Percentiles rank a stretch among this genome's conserved stretches.
These are phyloP conservation scores for Lepiota brunneoincarnata DNA, from an alignment of 768 basidiomycete species.

Conservation along the genomic window DNA sequence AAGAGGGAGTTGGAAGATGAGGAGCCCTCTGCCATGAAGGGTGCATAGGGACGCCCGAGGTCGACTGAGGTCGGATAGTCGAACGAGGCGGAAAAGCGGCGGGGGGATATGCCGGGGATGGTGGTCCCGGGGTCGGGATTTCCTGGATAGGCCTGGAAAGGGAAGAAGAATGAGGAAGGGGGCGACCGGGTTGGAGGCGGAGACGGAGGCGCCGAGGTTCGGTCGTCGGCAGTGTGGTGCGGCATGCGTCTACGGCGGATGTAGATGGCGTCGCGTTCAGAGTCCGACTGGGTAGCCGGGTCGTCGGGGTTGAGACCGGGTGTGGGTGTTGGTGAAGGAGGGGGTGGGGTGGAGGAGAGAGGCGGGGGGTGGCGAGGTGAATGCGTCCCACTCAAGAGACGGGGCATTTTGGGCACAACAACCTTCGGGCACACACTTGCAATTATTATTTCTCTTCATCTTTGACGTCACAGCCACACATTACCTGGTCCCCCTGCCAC, in stretches of 20 bases:
- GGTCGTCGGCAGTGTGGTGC: not conserved
- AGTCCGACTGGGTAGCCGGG: not conserved
- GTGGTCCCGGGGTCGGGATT: slow-evolving; percentile 59
- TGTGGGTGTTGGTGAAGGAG: not conserved
- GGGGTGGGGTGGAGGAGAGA: not conserved
- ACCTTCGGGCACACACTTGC: not conserved
- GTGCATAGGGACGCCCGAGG: slow-evolving; percentile 42
- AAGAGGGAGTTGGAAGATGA: slow-evolving; percentile 36
- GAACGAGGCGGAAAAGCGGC: slow-evolving; percentile 30
- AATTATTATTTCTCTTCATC: not conserved
- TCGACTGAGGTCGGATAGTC: slow-evolving; percentile 19
- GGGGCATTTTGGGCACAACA: not conserved
- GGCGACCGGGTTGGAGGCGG: slow-evolving; percentile 19
- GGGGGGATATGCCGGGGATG: slow-evolving; percentile 26
- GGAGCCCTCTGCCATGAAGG: slow-evolving; percentile 38
- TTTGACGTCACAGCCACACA: slow-evolving; percentile 3
- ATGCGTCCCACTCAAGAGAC: not conserved
- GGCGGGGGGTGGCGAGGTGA: not conserved
- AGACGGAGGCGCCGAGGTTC: not conserved
- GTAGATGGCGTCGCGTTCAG: slow-evolving; percentile 2
- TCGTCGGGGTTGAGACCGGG: not conserved
- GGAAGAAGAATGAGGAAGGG: slow-evolving; percentile 37
- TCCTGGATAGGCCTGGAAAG: slow-evolving; percentile 63
- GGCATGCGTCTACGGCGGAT: not conserved
- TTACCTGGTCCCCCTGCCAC: not conserved